Evolutionary conservation across 176 grass and related monocot genomes (phyloP), one percentile per base, ranked within the genome.

Genomic region (Phoenix dactylifera): DNA sequence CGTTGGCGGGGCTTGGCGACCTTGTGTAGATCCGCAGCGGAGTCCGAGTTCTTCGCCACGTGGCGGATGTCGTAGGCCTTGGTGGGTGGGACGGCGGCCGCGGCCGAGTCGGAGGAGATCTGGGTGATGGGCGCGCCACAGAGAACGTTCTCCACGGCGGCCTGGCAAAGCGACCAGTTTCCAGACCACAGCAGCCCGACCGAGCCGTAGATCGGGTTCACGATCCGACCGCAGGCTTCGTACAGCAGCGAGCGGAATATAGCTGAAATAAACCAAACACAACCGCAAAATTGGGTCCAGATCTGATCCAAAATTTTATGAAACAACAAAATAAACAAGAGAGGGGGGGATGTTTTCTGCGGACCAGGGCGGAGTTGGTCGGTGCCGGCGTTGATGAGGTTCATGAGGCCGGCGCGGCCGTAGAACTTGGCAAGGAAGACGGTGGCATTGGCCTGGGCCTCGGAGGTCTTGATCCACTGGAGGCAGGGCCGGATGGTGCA

Each of bases 351-450:
- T 44, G 35, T 44, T 44, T 44, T 12, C 10, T 44, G 7, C 9
- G 10, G 35, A 80, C 70, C 71, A 5, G 72, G 59, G 3, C 78
- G 72, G 22, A 74, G 78, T 14, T 75, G 51, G 15, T 65, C 51
- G 18, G 78, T 53, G 4, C 72, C 64, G 5, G 65, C 30, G 22
- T 52, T 50, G 15, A 81, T 70, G 59, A 81, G 79, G 51, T 82
- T 75, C 17, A 82, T 64, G 24, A 82, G 72, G 0, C 66, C 72
- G 65, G 65, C 66, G 35, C 79, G 79, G 54, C 65, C 72, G 15
- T 82, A 82, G 66, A 82, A 82, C 52, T 82, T 82, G 17, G 79
- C 72, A 16, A 82, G 72, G 63, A 82, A 82, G 59, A 82, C 24
- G 20, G 72, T 82, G 52, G 79, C 66, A 4, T 82, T 75, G 16